A percentile compares a stretch with the other conserved stretches of the same genome.
Conservation (phyloP, 2,329 filamentous ascomycete genomes). For the Blastomyces percursus region DNA sequence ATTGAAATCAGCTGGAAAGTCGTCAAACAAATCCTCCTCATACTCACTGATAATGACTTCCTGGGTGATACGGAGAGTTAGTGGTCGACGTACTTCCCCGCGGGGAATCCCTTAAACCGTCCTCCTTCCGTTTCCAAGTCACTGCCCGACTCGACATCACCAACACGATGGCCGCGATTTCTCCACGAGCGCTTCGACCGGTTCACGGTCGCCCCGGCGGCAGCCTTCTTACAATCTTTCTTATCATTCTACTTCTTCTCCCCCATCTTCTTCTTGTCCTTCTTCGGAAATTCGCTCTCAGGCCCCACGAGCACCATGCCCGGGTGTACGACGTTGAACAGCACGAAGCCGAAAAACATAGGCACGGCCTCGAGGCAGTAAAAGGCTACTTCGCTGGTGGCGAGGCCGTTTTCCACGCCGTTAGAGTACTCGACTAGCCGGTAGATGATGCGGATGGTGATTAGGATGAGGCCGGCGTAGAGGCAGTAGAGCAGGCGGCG, state of each 20-base stretch:
- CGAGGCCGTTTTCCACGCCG: constrained; percentile 33
- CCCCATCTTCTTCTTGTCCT: constrained; percentile 6
- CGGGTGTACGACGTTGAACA: constrained; percentile 31
- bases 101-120: background rate
- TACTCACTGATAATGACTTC: background rate
- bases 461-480: constrained; percentile 41
- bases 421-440: constrained; percentile 50
- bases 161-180: background rate
- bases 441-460: constrained; percentile 46
- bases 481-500: constrained; percentile 38
- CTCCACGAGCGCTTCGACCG: background rate
- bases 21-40: background rate
- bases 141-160: background rate
- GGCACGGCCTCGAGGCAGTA: constrained; percentile 32
- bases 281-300: constrained; percentile 23
- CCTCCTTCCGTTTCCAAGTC: background rate
- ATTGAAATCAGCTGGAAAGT: background rate
- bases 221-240: background rate
- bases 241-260: constrained; percentile 4
- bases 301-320: constrained; percentile 24
- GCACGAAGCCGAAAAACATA: constrained; percentile 29
- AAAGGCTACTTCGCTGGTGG: constrained; percentile 28
- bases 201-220: background rate
- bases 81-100: background rate
- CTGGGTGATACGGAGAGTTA: background rate